These are phyloP conservation scores for Aspergillus conjunctus DNA, from an alignment of 495 filamentous ascomycete genomes.

Conservation along the genomic window DNA sequence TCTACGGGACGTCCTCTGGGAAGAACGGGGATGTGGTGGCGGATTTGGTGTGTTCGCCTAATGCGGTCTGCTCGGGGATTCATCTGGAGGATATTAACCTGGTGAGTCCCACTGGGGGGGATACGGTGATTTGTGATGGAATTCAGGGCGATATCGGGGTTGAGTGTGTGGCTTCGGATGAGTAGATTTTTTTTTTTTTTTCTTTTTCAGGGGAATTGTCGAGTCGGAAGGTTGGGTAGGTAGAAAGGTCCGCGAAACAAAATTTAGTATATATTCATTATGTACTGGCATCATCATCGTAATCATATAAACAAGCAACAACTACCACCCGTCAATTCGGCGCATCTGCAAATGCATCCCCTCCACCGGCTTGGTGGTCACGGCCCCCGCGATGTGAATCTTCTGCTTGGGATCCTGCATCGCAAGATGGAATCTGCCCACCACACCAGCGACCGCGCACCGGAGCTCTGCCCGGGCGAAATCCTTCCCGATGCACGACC, in stretches of 20 bases:
- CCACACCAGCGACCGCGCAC: constrained; percentile 40
- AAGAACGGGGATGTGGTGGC: constrained; percentile 51
- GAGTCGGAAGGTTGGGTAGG: not conserved
- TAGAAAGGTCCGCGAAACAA: not conserved
- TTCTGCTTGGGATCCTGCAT: constrained; percentile 63
- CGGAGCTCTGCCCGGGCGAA: constrained; percentile 48
- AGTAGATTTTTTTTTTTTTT: not conserved
- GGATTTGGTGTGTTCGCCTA: constrained; percentile 54
- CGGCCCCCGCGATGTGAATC: constrained; percentile 59
- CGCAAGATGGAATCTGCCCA: constrained; percentile 46
- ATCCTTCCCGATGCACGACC: constrained; percentile 54
- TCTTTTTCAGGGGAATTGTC: not conserved
- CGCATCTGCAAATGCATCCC: constrained; percentile 65
- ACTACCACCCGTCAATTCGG: constrained; percentile 65
- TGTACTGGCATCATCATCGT: not conserved
- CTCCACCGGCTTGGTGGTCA: constrained; percentile 66
- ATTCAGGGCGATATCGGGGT: constrained; percentile 54
- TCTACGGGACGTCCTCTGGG: constrained; percentile 55
- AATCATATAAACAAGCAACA: not conserved
- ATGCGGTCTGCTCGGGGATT: constrained; percentile 57
- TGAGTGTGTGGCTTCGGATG: constrained; percentile 35
- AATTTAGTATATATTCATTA: constrained; percentile 4
- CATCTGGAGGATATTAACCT: constrained; percentile 53
- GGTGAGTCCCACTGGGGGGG: constrained; percentile 47
- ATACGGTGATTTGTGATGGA: constrained; percentile 53